Evolutionary conservation across 192 early-diverging fungal genomes (phyloP).

Genomic region (Coemansia sp.): DNA sequence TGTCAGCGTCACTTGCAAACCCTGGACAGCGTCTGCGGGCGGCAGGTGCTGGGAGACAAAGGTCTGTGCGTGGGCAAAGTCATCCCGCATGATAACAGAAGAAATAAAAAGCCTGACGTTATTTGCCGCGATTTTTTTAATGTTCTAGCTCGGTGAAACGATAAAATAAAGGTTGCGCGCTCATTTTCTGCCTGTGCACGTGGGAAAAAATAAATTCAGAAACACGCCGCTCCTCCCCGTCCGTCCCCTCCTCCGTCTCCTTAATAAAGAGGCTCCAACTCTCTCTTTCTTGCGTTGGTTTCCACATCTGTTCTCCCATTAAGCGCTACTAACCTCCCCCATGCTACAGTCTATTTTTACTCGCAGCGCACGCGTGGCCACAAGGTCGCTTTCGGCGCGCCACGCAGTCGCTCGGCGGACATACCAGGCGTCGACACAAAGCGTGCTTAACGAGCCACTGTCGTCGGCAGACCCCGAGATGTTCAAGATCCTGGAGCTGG

Average conservation of each 20-base stretch:
- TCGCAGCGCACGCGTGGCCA: neutral
- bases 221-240: no score
- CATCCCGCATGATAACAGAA: neutral
- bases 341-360: neutral
- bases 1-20: conserved; percentile 73
- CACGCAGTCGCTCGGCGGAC: conserved; percentile 7
- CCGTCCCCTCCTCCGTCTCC: no score
- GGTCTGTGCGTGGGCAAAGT: conserved; percentile 9
- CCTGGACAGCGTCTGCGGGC: neutral
- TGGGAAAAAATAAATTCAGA: no score
- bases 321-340: no score
- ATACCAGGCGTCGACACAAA: conserved; percentile 17
- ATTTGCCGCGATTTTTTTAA: no score
- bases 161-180: no score
- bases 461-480: conserved; percentile 82
- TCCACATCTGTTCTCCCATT: no score
- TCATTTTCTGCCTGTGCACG: no score
- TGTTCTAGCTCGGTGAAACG: no score
- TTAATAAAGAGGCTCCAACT: no score
- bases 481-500: conserved; percentile 89
- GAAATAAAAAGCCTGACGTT: neutral
- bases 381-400: neutral
- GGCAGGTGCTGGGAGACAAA: conserved; percentile 12
- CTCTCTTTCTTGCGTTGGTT: no score
- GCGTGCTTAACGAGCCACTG: conserved; percentile 73